phyloP scores from a whole-genome alignment of 1,139 yeast genomes.

The Blastobotrys indianensis region DNA sequence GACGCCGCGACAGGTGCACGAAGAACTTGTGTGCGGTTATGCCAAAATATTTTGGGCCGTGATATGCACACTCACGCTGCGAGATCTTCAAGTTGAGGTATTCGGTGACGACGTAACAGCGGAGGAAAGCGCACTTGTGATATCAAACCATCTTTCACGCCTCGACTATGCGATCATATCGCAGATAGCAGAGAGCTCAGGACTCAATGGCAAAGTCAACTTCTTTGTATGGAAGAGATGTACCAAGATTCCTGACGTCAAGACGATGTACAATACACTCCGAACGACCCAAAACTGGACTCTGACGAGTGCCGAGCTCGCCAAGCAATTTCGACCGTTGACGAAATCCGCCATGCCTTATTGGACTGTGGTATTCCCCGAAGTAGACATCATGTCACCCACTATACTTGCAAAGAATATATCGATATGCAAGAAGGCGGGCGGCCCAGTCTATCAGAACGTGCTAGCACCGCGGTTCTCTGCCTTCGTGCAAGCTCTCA shows the following conservation, averaged over 20 bases:
- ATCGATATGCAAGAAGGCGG: slow-evolving; percentile 23
- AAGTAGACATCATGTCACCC: slow-evolving; percentile 26
- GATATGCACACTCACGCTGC: neutral
- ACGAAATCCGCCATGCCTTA: slow-evolving; percentile 7
- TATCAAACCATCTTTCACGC: slow-evolving; percentile 49
- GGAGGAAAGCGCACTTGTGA: slow-evolving; percentile 8
- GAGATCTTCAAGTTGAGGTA: slow-evolving; percentile 5
- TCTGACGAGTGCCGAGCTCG: slow-evolving; percentile 20
- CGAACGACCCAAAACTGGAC: slow-evolving; percentile 30
- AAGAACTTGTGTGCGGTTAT: slow-evolving; percentile 6
- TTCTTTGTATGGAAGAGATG: slow-evolving; percentile 28
- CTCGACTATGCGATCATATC: slow-evolving; percentile 50
- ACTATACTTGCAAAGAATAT: slow-evolving; percentile 29
- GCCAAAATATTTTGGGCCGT: slow-evolving; percentile 2
- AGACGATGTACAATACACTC: slow-evolving; percentile 18
- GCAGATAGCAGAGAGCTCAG: slow-evolving; percentile 36
- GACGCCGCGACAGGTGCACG: slow-evolving; percentile 2
- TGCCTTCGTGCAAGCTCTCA: slow-evolving; percentile 30
- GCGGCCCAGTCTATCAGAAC: slow-evolving; percentile 44
- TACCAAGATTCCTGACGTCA: slow-evolving; percentile 24
- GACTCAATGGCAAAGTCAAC: slow-evolving; percentile 22
- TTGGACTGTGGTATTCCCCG: slow-evolving; percentile 35
- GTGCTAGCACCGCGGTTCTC: slow-evolving; percentile 41
- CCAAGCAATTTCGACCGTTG: slow-evolving; percentile 18
- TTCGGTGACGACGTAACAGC: slow-evolving; percentile 15